Percentiles rank a stretch among this genome's conserved stretches.
Evolutionary conservation across 2,329 filamentous ascomycete genomes (phyloP).

Genomic region (Aspergillus sp.): DNA sequence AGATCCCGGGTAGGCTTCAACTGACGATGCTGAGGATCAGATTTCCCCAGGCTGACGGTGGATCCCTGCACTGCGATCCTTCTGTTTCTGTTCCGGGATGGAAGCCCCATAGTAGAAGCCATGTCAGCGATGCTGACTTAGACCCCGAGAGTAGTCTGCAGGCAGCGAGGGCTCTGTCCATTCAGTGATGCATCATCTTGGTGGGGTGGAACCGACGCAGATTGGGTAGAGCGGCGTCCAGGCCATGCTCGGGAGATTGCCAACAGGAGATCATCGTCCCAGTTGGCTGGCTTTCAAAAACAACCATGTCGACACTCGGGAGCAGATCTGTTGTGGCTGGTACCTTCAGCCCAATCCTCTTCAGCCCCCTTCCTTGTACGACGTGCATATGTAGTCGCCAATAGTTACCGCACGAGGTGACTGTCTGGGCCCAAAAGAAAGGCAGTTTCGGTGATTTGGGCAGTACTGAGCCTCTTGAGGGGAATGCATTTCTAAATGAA

Average conservation of each 20-base stretch:
- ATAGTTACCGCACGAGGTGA: slow-evolving; percentile 10
- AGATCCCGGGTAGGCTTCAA: neutral
- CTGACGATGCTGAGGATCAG: neutral
- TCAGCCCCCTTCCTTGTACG: slow-evolving; percentile 19
- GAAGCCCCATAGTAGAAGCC: neutral
- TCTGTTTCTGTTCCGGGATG: neutral
- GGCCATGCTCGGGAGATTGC: slow-evolving; percentile 6
- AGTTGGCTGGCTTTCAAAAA: slow-evolving; percentile 12
- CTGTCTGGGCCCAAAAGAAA: slow-evolving; percentile 4
- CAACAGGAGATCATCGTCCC: slow-evolving; percentile 7
- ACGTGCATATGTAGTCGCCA: slow-evolving; percentile 16
- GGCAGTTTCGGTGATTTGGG: neutral
- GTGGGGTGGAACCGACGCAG: slow-evolving; percentile 11
- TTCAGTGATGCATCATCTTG: slow-evolving; percentile 1
- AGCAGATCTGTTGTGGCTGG: slow-evolving; percentile 8
- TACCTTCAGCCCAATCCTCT: slow-evolving; percentile 6
- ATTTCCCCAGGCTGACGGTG: neutral
- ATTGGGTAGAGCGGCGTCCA: slow-evolving; percentile 18
- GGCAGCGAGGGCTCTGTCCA: neutral
- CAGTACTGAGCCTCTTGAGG: too few relatives aligned
- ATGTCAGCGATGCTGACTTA: neutral
- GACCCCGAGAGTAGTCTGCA: neutral
- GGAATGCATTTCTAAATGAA: too few relatives aligned
- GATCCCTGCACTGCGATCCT: neutral
- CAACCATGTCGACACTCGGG: slow-evolving; percentile 4